Evolutionary conservation across 1,284 basidiomycete species (phyloP), one percentile per base, ranked within the genome.

Genomic region (Ceratobasidium sp.): DNA sequence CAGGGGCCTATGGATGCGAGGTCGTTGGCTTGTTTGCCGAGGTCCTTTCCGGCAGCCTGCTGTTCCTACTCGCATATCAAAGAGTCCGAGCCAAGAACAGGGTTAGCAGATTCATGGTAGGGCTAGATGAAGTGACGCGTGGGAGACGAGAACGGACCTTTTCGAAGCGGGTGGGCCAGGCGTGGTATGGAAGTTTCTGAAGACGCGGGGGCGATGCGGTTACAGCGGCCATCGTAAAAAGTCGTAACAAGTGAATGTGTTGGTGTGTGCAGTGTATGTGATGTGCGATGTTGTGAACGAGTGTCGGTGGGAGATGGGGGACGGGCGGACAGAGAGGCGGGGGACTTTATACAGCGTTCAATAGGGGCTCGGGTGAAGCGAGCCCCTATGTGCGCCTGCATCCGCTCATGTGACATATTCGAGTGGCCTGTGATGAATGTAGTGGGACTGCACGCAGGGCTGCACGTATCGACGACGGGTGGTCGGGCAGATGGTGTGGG

Each of bases 1-100:
- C 91, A 93, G 0, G 90, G 91, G 6, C 91, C 91, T 70, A 93
- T 89, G 73, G 82, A 84, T 79, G 87, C 89, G 16, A 91, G 91
- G 80, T 93, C 91, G 72, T 89, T 87, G 1, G 89, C 88, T 61
- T 89, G 85, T 76, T 92, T 91, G 78, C 92, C 92, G 43, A 74
- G 61, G 44, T 74, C 71, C 9, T 14, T 46, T 4, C 46, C 49
- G 49, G 47, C 32, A n/a, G 49, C 38, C 26, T 43, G 13, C 23
- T 43, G 63, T 66, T 54, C 63, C 61, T 63, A 16, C 26, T 5
- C 4, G 61, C 6, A 16, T 4, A 14, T 55, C 13, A 55, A 14
- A 28, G 30, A 9, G 23, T 52, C 49, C 14, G 14, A 26, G 49
- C 23, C 49, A 23, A 14, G 14, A 23, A 9, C 23, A 63, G 28